A percentile compares a stretch with the other conserved stretches of the same genome.
Evolutionary conservation across 192 early-diverging fungal species (phyloP).

Genomic region (Coemansia sp.): DNA sequence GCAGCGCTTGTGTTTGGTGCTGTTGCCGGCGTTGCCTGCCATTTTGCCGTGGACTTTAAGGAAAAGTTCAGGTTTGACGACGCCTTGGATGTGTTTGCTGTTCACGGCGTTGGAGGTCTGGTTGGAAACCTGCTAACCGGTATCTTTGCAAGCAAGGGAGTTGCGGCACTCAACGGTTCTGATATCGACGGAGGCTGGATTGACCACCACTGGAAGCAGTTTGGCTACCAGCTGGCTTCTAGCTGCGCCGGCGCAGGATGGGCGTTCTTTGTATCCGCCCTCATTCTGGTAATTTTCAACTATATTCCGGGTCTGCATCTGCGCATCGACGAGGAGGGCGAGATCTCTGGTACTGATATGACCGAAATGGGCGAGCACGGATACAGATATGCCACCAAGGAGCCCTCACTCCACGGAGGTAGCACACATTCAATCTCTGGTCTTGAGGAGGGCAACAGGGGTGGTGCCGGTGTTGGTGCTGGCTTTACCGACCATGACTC

Average conservation of each 20-base stretch:
- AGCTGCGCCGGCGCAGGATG: conserved; percentile 69
- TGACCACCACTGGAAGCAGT: conserved; percentile 78
- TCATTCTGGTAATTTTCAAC: conserved; percentile 73
- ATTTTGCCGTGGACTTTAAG: conserved; percentile 82
- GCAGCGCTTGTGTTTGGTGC: conserved; percentile 82
- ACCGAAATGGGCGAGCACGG: conserved; percentile 83
- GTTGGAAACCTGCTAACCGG: conserved; percentile 84
- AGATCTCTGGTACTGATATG: conserved; percentile 72
- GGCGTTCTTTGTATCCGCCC: conserved; percentile 74
- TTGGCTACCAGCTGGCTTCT: conserved; percentile 75
- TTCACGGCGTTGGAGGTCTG: conserved; percentile 83
- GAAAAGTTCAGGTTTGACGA: conserved; percentile 85
- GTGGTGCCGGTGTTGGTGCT: not conserved
- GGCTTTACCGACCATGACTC: not conserved
- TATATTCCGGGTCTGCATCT: conserved; percentile 71
- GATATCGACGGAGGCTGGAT: conserved; percentile 73
- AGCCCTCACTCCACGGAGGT: conserved; percentile 13
- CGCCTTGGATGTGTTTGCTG: conserved; percentile 87
- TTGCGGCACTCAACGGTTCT: conserved; percentile 67
- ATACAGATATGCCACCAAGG: conserved; percentile 51
- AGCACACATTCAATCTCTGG: conserved; percentile 21
- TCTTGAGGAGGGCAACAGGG: conserved; percentile 22
- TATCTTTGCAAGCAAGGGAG: conserved; percentile 74
- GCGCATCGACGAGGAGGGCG: conserved; percentile 73
- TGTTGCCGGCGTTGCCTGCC: conserved; percentile 71